phyloP scores from a whole-genome alignment of 768 basidiomycete species.

The Russula sp. region DNA sequence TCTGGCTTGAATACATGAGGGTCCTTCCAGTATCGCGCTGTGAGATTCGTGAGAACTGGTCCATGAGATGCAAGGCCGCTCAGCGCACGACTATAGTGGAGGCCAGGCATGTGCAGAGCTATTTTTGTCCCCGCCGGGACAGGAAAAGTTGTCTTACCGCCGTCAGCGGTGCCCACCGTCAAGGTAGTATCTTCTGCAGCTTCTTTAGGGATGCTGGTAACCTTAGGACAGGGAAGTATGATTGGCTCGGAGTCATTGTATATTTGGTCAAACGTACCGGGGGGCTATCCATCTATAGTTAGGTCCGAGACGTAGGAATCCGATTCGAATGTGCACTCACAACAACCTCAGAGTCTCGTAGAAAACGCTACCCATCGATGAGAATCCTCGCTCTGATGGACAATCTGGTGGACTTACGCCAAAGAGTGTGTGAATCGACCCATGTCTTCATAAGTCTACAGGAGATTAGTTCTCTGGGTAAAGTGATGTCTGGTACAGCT shows the following conservation, averaged over 20 bases:
- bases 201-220: conserved; percentile 39
- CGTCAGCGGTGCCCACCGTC: conserved; percentile 32
- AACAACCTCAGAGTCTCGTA: conserved; percentile 46
- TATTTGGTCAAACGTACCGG: neutral
- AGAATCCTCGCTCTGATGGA: neutral
- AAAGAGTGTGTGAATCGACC: conserved; percentile 19
- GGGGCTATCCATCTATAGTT: neutral
- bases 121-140: conserved; percentile 41
- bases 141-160: conserved; percentile 36
- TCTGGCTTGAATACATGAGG: conserved; percentile 42
- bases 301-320: neutral
- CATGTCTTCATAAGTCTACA: conserved; percentile 27
- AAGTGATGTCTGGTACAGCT: neutral
- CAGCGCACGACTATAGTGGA: conserved; percentile 46
- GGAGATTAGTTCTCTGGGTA: neutral
- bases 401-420: conserved; percentile 10
- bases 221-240: conserved; percentile 33
- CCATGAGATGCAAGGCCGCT: too few relatives aligned
- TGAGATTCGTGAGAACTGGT: neutral
- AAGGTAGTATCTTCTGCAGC: conserved; percentile 43
- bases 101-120: conserved; percentile 34
- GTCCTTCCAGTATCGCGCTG: conserved; percentile 53
- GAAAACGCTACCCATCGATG: conserved; percentile 34
- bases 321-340: conserved; percentile 5
- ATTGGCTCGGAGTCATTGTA: neutral